Evolutionary conservation across 371 early-diverging fungal species (phyloP).

Genomic region (Funneliformis caledonium): DNA sequence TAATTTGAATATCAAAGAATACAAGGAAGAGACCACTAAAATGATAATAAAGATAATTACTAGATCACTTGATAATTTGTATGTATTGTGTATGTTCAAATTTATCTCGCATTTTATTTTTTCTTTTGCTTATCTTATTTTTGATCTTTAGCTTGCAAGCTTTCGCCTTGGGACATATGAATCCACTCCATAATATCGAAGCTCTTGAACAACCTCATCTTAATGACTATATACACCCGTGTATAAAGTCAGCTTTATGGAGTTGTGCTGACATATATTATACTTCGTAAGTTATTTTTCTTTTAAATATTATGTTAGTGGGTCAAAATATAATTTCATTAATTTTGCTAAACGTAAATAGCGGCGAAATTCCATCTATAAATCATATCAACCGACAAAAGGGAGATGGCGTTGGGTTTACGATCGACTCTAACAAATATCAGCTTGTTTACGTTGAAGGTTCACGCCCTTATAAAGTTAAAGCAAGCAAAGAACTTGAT

Average conservation of each 20-base stretch:
- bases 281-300: neutral
- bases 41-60: no score
- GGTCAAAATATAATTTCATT: no score
- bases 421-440: neutral
- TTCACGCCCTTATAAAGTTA: conserved; percentile 10
- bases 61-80: no score
- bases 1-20: no score
- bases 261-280: neutral
- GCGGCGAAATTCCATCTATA: conserved; percentile 11
- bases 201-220: no score
- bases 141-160: no score
- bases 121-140: no score
- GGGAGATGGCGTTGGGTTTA: conserved; percentile 22
- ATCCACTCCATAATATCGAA: no score
- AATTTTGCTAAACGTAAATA: neutral
- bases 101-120: no score
- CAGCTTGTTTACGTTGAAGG: neutral
- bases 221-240: neutral
- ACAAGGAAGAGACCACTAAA: no score
- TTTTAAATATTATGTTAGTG: neutral
- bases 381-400: conserved; percentile 23
- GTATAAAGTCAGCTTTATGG: neutral
- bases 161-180: no score
- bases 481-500: neutral
- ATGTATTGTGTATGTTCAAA: no score